These are phyloP conservation scores for Tetraselmis chui DNA, from an alignment of 139 green algal genomes.

Conservation along the genomic window DNA sequence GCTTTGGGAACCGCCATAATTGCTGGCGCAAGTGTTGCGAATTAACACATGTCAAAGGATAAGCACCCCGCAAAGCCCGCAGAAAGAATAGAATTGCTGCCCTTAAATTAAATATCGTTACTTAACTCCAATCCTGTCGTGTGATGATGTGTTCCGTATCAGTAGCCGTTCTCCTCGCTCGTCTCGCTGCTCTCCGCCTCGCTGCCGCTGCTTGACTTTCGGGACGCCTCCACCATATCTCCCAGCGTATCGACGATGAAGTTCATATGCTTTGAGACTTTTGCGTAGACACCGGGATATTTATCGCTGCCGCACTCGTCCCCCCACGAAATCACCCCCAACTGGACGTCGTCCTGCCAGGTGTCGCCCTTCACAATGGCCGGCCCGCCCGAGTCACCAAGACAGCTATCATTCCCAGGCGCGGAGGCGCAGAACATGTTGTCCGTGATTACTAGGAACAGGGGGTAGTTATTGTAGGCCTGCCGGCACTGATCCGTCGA, in stretches of 20 bases:
- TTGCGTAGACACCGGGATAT: background rate
- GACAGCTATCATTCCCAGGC: background rate
- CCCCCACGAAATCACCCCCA: background rate
- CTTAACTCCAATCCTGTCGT: too few species aligned
- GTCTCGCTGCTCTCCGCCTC: too few species aligned
- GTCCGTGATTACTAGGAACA: background rate
- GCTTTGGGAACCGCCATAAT: too few species aligned
- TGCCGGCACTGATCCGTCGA: background rate
- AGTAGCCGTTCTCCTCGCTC: too few species aligned
- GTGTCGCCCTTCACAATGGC: background rate
- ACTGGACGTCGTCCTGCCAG: background rate
- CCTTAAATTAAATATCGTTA: too few species aligned
- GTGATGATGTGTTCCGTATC: too few species aligned
- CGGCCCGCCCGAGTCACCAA: background rate
- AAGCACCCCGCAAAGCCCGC: too few species aligned
- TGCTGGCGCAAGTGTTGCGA: too few species aligned
- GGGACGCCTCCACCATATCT: background rate
- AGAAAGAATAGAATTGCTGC: too few species aligned
- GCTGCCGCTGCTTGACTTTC: too few species aligned
- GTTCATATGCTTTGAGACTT: background rate
- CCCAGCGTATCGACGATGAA: background rate
- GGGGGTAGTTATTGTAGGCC: background rate
- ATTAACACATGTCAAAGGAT: too few species aligned
- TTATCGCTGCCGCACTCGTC: background rate
- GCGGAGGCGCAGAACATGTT: background rate